Conservation (phyloP, 2,329 filamentous ascomycete species). For the Cladosporium colombiae region DNA sequence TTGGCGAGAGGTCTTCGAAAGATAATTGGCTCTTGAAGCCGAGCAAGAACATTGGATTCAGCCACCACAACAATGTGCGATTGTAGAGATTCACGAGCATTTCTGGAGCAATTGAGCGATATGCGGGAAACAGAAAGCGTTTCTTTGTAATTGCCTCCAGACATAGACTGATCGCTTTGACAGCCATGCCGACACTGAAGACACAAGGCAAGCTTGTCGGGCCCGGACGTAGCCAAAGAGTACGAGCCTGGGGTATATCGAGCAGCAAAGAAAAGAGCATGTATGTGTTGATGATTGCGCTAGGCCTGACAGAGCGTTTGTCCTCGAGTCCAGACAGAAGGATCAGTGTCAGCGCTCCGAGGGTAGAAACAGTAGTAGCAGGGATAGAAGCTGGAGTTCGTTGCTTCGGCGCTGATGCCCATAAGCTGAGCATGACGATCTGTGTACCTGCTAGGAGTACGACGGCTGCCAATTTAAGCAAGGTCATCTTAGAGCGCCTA, state of each 20-base stretch:
- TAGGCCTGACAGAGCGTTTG: slow-evolving; percentile 23
- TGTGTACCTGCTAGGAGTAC: slow-evolving; percentile 23
- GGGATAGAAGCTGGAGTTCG: slow-evolving; percentile 25
- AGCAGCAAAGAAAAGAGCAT: slow-evolving; percentile 25
- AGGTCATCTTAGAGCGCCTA: slow-evolving; percentile 20
- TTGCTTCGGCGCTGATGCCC: slow-evolving; percentile 22
- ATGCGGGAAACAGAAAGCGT: slow-evolving; percentile 22
- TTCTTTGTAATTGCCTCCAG: slow-evolving; percentile 28
- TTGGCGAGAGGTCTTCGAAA: slow-evolving; percentile 26
- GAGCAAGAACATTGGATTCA: slow-evolving; percentile 36
- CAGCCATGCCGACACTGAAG: slow-evolving; percentile 23
- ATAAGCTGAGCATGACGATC: slow-evolving; percentile 23
- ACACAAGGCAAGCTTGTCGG: slow-evolving; percentile 21
- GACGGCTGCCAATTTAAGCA: slow-evolving; percentile 23
- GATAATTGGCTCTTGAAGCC: slow-evolving; percentile 31
- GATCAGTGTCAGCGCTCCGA: slow-evolving; percentile 24
- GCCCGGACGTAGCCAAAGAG: slow-evolving; percentile 26
- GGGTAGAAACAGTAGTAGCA: slow-evolving; percentile 24
- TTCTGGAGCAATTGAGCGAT: slow-evolving; percentile 26
- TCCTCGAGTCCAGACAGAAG: slow-evolving; percentile 27
- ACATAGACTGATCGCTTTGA: slow-evolving; percentile 25
- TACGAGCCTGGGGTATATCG: slow-evolving; percentile 28
- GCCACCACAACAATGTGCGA: slow-evolving; percentile 39
- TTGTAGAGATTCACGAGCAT: slow-evolving; percentile 29
- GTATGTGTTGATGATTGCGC: slow-evolving; percentile 26